phyloP scores from a whole-genome alignment of 805 yeast genomes.

The Cyberlindnera samutprakarnensis region DNA sequence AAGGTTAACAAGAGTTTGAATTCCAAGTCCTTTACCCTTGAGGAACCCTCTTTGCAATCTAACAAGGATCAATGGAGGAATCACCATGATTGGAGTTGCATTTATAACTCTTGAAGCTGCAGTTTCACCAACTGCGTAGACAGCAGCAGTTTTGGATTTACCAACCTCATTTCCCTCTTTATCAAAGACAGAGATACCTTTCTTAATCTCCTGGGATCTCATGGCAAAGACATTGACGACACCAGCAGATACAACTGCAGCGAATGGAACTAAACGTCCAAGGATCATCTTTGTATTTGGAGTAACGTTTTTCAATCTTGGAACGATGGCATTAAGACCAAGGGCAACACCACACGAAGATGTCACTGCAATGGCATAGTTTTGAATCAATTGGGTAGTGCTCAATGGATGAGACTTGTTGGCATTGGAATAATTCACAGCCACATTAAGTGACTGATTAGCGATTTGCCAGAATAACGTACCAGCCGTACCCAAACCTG shows the following conservation, averaged over 20 bases:
- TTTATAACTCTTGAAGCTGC: constrained; percentile 92
- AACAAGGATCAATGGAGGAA: constrained; percentile 84
- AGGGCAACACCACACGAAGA: constrained; percentile 95
- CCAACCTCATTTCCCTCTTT: constrained; percentile 62
- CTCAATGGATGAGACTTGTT: constrained; percentile 91
- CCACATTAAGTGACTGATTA: constrained; percentile 94
- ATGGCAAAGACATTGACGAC: constrained; percentile 91
- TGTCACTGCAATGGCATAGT: constrained; percentile 81
- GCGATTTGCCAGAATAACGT: constrained; percentile 97
- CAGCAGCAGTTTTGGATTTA: constrained; percentile 77
- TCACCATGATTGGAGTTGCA: constrained; percentile 96
- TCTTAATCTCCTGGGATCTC: constrained; percentile 91
- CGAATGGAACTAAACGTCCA: constrained; percentile 91
- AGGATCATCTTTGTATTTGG: constrained; percentile 64
- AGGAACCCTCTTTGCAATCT: constrained; percentile 65
- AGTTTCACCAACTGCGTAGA: constrained; percentile 93
- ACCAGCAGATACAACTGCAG: constrained; percentile 98
- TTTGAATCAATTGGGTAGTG: constrained; percentile 66
- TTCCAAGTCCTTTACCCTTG: constrained; percentile 56
- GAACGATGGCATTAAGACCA: constrained; percentile 89
- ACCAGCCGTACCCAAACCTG: constrained; percentile 82
- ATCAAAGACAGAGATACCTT: constrained; percentile 71
- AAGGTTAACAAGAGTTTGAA: constrained; percentile 67
- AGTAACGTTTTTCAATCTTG: constrained; percentile 63
- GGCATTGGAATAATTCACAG: constrained; percentile 92